Evolutionary conservation across 805 yeast species (phyloP).

Genomic region (Saturnispora quitensis): DNA sequence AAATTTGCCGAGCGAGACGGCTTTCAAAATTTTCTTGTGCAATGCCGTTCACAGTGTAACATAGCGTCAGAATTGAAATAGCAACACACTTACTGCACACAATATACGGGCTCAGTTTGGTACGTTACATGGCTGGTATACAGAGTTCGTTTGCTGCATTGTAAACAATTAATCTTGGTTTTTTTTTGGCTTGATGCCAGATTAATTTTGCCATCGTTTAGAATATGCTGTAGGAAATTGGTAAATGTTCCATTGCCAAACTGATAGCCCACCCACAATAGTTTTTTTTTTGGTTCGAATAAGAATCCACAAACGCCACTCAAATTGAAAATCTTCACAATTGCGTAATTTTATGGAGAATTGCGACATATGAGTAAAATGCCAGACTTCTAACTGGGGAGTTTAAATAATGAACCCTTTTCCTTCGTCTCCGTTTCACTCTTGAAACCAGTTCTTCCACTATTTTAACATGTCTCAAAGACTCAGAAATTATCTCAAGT

Average conservation of each 20-base stretch:
- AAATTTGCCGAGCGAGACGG: background rate
- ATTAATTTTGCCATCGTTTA: no score
- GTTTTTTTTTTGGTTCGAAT: background rate
- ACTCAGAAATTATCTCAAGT: background rate
- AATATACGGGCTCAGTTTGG: no score
- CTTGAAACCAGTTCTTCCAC: background rate
- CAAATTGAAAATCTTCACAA: background rate
- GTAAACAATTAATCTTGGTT: no score
- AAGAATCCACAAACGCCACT: background rate
- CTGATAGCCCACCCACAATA: background rate
- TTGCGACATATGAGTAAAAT: background rate
- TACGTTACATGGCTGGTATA: no score
- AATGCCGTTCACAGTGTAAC: background rate
- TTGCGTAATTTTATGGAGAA: background rate
- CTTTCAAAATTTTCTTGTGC: background rate
- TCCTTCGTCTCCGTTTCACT: background rate
- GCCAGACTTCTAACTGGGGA: background rate
- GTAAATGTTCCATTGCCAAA: background rate
- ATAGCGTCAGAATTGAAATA: background rate
- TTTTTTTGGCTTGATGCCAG: no score
- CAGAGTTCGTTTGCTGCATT: no score
- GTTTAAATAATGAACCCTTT: background rate
- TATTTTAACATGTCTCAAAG: background rate
- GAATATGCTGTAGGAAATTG: no score
- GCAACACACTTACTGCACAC: background rate